phyloP scores from a whole-genome alignment of 805 yeast genomes.

The Komagataella pseudopastoris region DNA sequence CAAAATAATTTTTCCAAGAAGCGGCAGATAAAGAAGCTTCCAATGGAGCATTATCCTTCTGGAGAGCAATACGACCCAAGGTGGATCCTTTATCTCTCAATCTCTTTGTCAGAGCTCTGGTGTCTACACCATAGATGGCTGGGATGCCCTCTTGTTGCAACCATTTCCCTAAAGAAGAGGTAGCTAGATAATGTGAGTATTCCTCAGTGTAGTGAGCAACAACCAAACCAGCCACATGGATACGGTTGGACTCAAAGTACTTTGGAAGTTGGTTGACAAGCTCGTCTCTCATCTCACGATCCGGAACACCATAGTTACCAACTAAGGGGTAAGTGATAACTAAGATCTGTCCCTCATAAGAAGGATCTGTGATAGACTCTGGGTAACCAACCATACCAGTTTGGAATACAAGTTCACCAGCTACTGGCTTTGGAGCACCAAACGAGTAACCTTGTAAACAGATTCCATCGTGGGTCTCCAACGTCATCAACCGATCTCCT shows the following conservation, averaged over 20 bases:
- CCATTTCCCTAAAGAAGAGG: constrained; percentile 89
- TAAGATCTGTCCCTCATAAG: constrained; percentile 93
- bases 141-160: constrained; percentile 84
- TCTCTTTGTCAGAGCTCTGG: constrained; percentile 86
- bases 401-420: constrained; percentile 98
- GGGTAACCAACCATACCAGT: constrained; percentile 99
- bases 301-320: constrained; percentile 99
- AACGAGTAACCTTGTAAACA: constrained; percentile 91
- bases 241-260: constrained; percentile 83
- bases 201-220: constrained; percentile 96
- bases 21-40: constrained; percentile 19
- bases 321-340: constrained; percentile 95
- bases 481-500: constrained; percentile 72
- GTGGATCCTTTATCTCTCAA: constrained; percentile 90
- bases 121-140: constrained; percentile 95
- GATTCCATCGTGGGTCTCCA: constrained; percentile 80
- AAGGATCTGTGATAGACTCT: constrained; percentile 95
- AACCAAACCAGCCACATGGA: constrained; percentile 93
- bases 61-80: constrained; percentile 74
- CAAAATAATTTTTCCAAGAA: constrained; percentile 52
- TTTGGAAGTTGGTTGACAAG: constrained; percentile 66
- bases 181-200: constrained; percentile 87
- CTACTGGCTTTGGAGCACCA: constrained; percentile 79
- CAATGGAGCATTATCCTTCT: constrained; percentile 22
- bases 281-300: constrained; percentile 63